These are phyloP conservation scores for Mycena indigotica DNA, from an alignment of 768 basidiomycete genomes.

Conservation along the genomic window DNA sequence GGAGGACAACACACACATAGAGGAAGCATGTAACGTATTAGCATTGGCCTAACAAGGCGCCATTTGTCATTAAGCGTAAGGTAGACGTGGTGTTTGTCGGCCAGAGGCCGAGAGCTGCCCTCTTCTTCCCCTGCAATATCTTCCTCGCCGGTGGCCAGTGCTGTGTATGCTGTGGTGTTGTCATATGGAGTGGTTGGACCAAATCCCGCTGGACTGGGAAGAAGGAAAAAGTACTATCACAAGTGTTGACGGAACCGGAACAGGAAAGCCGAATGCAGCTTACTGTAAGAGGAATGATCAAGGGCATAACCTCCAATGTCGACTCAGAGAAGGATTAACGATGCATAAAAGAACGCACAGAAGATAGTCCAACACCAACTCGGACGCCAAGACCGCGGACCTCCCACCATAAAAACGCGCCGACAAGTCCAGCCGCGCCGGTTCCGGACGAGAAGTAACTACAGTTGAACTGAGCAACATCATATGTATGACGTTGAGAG, in stretches of 20 bases:
- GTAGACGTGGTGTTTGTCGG: constrained; percentile 48
- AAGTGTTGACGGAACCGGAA: not conserved
- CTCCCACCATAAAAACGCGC: constrained; percentile 95
- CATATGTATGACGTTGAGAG: not conserved
- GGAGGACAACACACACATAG: constrained; percentile 61
- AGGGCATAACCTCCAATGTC: constrained; percentile 68
- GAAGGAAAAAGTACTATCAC: constrained; percentile 62
- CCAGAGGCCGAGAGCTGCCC: constrained; percentile 30
- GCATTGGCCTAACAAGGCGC: constrained; percentile 74
- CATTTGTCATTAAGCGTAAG: constrained; percentile 79
- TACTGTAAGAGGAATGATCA: constrained; percentile 68
- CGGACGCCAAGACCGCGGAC: constrained; percentile 83
- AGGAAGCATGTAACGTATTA: constrained; percentile 89
- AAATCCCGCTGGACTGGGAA: constrained; percentile 64
- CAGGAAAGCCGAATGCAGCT: not conserved
- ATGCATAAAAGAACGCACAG: constrained; percentile 51
- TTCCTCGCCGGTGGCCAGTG: constrained; percentile 45
- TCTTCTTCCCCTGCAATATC: constrained; percentile 44
- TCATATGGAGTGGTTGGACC: constrained; percentile 42
- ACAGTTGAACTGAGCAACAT: not conserved
- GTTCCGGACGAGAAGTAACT: constrained; percentile 95
- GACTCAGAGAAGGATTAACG: constrained; percentile 3
- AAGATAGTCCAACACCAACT: constrained; percentile 78
- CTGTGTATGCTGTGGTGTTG: constrained; percentile 45
- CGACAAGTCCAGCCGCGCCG: constrained; percentile 90